Base-by-base conservation (phyloP, 345 rosid species). In the Cardamine occulta region DNA sequence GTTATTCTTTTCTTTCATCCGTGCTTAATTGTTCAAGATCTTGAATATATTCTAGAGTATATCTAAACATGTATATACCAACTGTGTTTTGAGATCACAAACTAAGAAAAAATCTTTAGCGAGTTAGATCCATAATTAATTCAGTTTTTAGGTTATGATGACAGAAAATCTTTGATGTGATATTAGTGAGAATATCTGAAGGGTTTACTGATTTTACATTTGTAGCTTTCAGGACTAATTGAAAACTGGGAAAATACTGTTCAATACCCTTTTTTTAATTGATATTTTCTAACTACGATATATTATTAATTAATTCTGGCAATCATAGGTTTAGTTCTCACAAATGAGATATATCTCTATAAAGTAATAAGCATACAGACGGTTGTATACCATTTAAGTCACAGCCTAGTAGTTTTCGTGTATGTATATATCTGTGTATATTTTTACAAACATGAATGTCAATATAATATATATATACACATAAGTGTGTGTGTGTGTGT, bases 341-440 rank as follows among this genome's bases (percentile, higher is more conserved):
- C 75, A 70, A 54, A 13, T 28, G 31, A 65, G 52, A 71, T 64
- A 47, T 64, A 35, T 56, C 61, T 48, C 7, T 63, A 26, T 70
- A 56, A 19, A 64, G 66, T 64, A 77, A 63, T 14, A 29, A 56
- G 11, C 76, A 70, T 19, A 71, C 21, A 71, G 72, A 70, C 13
- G 67, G 19, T 63, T 63, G 23, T 56, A 77, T 63, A 70, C 75
- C 75, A 76, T 56, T 70, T 26, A 63, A 63, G 76, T 76, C 63
- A 24, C 58, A 53, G 12, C 42, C 65, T 42, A 70, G 19, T 40
- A 61, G 7, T 31, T 53, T 19, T 11, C 51, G 2, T 56, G 57
- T 65, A 1, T 56, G 12, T 54, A 7, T 17, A 24, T 48, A 39
- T 52, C 15, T 66, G 0, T 18, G 55, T 51, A 39, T 40, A 11